Percentiles rank a stretch among this genome's conserved stretches.
phyloP scores from a whole-genome alignment of 441 rosid genomes.

The Populus tomentosa region DNA sequence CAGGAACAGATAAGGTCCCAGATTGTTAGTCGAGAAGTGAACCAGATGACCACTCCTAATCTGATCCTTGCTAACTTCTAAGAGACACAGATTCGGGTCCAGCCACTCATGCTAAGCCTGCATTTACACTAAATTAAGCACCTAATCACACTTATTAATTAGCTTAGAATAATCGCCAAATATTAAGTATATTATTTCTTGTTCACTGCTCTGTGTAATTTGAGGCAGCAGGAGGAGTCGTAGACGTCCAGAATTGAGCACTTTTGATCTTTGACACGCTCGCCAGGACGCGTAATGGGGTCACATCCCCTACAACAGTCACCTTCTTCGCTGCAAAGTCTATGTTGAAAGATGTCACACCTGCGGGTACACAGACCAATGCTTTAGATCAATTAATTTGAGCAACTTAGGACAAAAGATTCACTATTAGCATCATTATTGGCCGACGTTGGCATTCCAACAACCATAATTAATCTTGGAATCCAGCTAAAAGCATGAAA shows the following conservation, averaged over 20 bases:
- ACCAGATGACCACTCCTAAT: neutral
- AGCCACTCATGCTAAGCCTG: neutral
- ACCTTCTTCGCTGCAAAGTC: constrained; percentile 62
- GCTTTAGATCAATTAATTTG: neutral
- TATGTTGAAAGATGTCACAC: constrained; percentile 66
- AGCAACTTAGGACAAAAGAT: constrained; percentile 4
- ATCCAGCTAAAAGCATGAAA: neutral
- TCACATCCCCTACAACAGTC: constrained; percentile 59
- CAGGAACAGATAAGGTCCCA: neutral
- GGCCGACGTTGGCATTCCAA: neutral
- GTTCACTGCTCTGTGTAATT: no score
- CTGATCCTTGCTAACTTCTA: neutral
- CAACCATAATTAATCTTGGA: neutral
- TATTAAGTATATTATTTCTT: no score
- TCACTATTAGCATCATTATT: neutral
- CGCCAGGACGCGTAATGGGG: constrained; percentile 49
- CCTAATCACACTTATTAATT: neutral
- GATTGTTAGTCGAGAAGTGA: neutral
- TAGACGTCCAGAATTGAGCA: constrained; percentile 50
- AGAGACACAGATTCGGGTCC: neutral
- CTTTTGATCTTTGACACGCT: constrained; percentile 64
- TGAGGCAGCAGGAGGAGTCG: neutral
- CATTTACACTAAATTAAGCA: neutral
- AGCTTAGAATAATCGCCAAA: neutral
- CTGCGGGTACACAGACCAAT: constrained; percentile 16